Evolutionary conservation across 1,139 yeast genomes (phyloP).

Genomic region (Suhomyces bribrorum): DNA sequence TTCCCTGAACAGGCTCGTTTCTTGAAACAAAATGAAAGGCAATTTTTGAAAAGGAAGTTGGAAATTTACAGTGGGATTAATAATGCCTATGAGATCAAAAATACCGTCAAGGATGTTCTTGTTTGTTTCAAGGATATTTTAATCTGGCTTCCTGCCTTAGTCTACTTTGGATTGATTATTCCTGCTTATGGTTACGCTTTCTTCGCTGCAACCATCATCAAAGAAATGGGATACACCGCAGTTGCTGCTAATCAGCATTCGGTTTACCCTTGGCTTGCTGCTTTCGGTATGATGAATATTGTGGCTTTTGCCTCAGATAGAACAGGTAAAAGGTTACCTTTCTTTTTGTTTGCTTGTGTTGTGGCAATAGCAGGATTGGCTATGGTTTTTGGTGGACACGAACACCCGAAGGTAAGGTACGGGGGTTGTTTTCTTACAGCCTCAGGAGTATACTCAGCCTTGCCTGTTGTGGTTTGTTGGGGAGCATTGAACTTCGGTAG

Average conservation of each 20-base stretch:
- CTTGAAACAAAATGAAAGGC: conserved; percentile 48
- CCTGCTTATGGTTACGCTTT: conserved; percentile 75
- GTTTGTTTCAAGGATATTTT: conserved; percentile 47
- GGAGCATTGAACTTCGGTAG: conserved; percentile 66
- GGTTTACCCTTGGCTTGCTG: conserved; percentile 70
- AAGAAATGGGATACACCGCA: conserved; percentile 58
- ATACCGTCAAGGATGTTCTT: conserved; percentile 41
- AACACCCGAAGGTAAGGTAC: conserved; percentile 49
- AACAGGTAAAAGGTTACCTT: conserved; percentile 48
- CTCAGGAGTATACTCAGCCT: conserved; percentile 65
- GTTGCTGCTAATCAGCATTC: conserved; percentile 66
- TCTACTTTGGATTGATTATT: conserved; percentile 62
- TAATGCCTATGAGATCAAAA: conserved; percentile 54
- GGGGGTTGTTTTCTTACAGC: conserved; percentile 73
- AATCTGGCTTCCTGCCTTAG: conserved; percentile 58
- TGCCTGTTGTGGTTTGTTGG: conserved; percentile 80
- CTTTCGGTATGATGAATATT: conserved; percentile 56
- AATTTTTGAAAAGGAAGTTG: conserved; percentile 54
- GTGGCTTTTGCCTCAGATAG: conserved; percentile 52
- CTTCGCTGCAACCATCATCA: conserved; percentile 66
- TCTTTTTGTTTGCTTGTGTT: conserved; percentile 41
- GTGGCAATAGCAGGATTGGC: conserved; percentile 58
- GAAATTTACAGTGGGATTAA: conserved; percentile 52
- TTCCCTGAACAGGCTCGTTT: conserved; percentile 56
- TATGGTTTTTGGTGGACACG: conserved; percentile 45